A percentile compares a stretch with the other conserved stretches of the same genome.
phyloP scores from a whole-genome alignment of 345 rosid genomes.

The Atalantia buxifolia region DNA sequence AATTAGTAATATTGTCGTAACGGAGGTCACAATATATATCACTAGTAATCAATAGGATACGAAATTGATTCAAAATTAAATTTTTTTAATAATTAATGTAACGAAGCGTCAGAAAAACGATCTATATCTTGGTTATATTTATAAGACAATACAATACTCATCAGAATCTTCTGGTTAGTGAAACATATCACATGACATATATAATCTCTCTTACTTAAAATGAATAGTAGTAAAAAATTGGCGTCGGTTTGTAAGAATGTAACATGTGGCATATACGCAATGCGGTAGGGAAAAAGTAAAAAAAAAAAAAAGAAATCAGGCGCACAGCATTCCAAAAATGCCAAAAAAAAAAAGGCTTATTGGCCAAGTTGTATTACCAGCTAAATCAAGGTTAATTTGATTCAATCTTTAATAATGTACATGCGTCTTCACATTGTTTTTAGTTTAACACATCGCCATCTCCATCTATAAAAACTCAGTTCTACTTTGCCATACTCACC shows the following conservation, averaged over 20 bases:
- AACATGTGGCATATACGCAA: background rate
- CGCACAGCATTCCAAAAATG: conserved; percentile 9
- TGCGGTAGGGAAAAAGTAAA: background rate
- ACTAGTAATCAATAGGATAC: too few relatives aligned
- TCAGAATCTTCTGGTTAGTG: background rate
- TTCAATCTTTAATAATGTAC: conserved; percentile 5
- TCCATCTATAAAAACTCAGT: conserved; percentile 12
- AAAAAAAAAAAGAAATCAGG: background rate
- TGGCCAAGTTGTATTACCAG: conserved; percentile 22
- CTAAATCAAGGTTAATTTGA: background rate
- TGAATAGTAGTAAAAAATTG: background rate
- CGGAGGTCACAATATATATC: too few relatives aligned
- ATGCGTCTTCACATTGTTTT: conserved; percentile 4
- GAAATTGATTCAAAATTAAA: too few relatives aligned
- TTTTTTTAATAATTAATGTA: background rate
- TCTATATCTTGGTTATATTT: background rate
- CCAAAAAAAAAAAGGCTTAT: background rate
- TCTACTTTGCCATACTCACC: background rate
- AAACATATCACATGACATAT: background rate
- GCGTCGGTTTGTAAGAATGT: background rate
- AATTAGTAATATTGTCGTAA: too few relatives aligned
- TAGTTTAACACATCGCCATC: background rate
- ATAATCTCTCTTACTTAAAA: background rate
- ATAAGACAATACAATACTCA: too few relatives aligned
- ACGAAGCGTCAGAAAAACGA: background rate